Evolutionary conservation across 768 basidiomycete species (phyloP).

Genomic region (Trametes villosa): DNA sequence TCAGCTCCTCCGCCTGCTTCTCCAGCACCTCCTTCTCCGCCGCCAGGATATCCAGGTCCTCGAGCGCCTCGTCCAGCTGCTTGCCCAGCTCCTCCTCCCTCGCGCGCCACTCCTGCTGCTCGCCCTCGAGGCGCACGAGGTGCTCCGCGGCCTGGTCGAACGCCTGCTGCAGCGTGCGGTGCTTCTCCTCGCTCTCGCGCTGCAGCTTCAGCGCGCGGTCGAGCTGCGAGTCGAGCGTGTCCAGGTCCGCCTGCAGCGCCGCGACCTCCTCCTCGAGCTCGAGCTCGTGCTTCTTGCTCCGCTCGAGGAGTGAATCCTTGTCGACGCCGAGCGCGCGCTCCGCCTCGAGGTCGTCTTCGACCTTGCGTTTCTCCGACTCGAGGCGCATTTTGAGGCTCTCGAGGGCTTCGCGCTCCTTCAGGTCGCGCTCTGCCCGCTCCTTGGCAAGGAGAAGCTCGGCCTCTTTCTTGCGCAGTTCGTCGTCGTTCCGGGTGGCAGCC

Average conservation of each 20-base stretch:
- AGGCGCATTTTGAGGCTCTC: slow-evolving; percentile 82
- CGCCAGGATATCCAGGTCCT: slow-evolving; percentile 61
- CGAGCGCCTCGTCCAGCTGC: slow-evolving; percentile 59
- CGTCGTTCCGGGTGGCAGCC: slow-evolving; percentile 90
- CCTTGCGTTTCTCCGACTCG: slow-evolving; percentile 80
- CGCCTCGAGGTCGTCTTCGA: slow-evolving; percentile 80
- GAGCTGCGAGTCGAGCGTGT: slow-evolving; percentile 83
- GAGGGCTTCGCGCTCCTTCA: slow-evolving; percentile 76
- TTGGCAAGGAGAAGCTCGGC: slow-evolving; percentile 78
- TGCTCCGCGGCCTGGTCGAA: slow-evolving; percentile 89
- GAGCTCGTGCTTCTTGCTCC: slow-evolving; percentile 83
- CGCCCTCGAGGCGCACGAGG: slow-evolving; percentile 77
- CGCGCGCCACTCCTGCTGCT: slow-evolving; percentile 67
- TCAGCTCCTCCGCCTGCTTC: slow-evolving; percentile 69
- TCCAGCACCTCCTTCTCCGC: slow-evolving; percentile 64
- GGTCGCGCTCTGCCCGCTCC: slow-evolving; percentile 87
- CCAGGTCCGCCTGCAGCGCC: slow-evolving; percentile 81
- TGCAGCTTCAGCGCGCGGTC: slow-evolving; percentile 78
- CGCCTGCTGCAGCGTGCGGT: slow-evolving; percentile 67
- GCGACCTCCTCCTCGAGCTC: slow-evolving; percentile 86
- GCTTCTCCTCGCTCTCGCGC: slow-evolving; percentile 80
- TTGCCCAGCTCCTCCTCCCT: slow-evolving; percentile 68
- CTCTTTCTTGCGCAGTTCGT: slow-evolving; percentile 87
- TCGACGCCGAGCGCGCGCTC: slow-evolving; percentile 81
- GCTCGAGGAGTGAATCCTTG: slow-evolving; percentile 80